phyloP scores from a whole-genome alignment of 139 green algal genomes.

The Chlamydomonas incerta region DNA sequence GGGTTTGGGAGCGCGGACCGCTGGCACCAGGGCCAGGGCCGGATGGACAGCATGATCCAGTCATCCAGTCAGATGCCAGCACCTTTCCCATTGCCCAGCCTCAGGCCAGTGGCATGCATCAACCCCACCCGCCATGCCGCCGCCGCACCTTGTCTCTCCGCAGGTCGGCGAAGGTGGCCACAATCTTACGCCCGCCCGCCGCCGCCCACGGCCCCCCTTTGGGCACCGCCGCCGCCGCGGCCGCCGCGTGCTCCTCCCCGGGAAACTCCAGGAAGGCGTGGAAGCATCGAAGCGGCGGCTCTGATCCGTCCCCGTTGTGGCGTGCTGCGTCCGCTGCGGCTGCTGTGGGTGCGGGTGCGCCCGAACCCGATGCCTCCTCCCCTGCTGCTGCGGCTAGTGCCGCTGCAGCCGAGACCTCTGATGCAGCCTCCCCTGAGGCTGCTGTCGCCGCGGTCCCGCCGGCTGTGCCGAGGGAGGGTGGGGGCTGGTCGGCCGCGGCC shows the following conservation, averaged over 20 bases:
- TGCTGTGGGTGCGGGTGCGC: background rate
- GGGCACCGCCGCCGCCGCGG: slow-evolving; percentile 19
- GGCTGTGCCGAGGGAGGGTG: too few species aligned
- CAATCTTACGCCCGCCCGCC: slow-evolving; percentile 16
- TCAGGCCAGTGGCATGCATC: background rate
- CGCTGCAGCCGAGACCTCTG: background rate
- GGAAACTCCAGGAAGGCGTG: slow-evolving; percentile 29
- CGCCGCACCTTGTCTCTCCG: slow-evolving; percentile 17
- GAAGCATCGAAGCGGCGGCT: background rate
- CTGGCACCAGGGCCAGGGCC: too few species aligned
- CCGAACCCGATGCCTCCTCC: background rate
- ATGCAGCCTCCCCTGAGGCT: too few species aligned
- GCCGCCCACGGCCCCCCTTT: slow-evolving; percentile 1
- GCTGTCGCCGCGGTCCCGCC: too few species aligned
- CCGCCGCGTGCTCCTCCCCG: slow-evolving; percentile 14
- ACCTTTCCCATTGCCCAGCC: too few species aligned
- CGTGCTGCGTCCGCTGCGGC: background rate
- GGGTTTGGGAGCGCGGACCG: too few species aligned
- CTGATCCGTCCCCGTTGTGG: background rate
- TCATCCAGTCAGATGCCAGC: background rate
- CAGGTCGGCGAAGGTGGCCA: slow-evolving; percentile 18
- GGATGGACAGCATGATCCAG: background rate
- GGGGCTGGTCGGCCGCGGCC: too few species aligned
- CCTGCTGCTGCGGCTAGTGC: background rate
- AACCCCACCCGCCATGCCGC: background rate